Evolutionary conservation across 768 basidiomycete species (phyloP), one percentile per base, ranked within the genome.

Genomic region (Suillus spraguei): DNA sequence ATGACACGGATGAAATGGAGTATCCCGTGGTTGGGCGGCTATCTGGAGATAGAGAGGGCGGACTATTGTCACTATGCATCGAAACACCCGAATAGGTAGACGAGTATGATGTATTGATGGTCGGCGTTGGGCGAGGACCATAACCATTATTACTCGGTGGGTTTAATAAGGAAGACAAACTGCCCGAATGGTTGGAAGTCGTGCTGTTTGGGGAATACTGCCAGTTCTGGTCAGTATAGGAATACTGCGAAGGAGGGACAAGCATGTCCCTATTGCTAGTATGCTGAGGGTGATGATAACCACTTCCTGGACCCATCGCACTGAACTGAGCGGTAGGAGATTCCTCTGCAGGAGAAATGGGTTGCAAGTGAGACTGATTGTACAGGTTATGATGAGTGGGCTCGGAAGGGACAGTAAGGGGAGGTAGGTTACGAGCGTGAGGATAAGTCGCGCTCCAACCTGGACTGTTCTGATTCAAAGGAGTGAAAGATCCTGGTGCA

Each of bases 1-100:
- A 92, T 1, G 89, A 90, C 67, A 92, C 90, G 14, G 90, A 92
- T 2, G 90, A 88, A 62, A 92, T 91, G 44, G 92, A 93, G 74
- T 94, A 94, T 20, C 92, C 91, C 0, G 92, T 93, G 2, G 88
- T 89, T 1, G 92, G 92, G 59, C 92, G 87, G 75, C 90, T 91
- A 73, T 94, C 92, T 6, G 92, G 92, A 4, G 92, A 94, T 67
- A 91, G 74, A 9, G 81, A 79, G 0, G 90, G 91, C 0, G 89
- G 90, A 41, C 86, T 86, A 68, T 89, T 87, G 65, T 87, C 86
- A 49, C 82, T 81, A 71, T 86, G 83, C 81, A 90, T 83, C 47
- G 87, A 86, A 80, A 89, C 82, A 36, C 83, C 85, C 8, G 88
- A 87, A 77, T 90, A 91, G 5, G 90, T 85, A 9, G 82, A 83